Conservation (phyloP, 73 alveolate genomes). For the Breviolum minutum region DNA sequence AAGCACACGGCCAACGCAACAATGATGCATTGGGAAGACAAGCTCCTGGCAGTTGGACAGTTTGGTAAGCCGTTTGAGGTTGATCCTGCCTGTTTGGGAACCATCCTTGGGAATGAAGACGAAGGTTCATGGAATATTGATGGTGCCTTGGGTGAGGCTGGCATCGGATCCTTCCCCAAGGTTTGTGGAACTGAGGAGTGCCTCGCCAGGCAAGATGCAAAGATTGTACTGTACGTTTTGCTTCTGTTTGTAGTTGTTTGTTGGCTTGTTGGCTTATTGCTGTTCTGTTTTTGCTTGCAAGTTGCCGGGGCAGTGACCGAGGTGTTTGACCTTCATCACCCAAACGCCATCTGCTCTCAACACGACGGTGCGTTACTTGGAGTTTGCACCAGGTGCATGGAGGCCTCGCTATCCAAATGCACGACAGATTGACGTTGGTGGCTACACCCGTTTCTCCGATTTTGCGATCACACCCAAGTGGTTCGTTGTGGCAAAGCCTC, state of each 20-base stretch:
- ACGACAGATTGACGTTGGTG: constrained; percentile 73
- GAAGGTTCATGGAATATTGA: constrained; percentile 86
- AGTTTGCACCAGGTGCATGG: constrained; percentile 93
- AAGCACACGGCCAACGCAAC: constrained; percentile 82
- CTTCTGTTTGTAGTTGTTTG: neutral
- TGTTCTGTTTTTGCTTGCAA: no score
- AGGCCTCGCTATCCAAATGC: constrained; percentile 69
- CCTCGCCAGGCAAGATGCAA: neutral
- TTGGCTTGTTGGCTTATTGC: no score
- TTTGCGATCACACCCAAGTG: constrained; percentile 85
- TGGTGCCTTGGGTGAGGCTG: constrained; percentile 37
- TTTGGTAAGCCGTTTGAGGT: constrained; percentile 53
- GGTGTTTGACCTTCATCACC: constrained; percentile 73
- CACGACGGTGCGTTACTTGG: constrained; percentile 67
- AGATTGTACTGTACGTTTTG: neutral
- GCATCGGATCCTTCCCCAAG: constrained; percentile 65
- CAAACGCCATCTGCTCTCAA: constrained; percentile 45
- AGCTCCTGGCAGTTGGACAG: constrained; percentile 52
- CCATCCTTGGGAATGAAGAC: constrained; percentile 83
- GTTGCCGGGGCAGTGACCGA: neutral
- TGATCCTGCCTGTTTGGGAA: constrained; percentile 83
- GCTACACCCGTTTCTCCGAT: constrained; percentile 82
- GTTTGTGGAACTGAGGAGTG: constrained; percentile 85
- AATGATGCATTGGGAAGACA: constrained; percentile 62
- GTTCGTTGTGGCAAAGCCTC: constrained; percentile 22